These are phyloP conservation scores for Calycina marina DNA, from an alignment of 2,329 filamentous ascomycete genomes.

Conservation along the genomic window DNA sequence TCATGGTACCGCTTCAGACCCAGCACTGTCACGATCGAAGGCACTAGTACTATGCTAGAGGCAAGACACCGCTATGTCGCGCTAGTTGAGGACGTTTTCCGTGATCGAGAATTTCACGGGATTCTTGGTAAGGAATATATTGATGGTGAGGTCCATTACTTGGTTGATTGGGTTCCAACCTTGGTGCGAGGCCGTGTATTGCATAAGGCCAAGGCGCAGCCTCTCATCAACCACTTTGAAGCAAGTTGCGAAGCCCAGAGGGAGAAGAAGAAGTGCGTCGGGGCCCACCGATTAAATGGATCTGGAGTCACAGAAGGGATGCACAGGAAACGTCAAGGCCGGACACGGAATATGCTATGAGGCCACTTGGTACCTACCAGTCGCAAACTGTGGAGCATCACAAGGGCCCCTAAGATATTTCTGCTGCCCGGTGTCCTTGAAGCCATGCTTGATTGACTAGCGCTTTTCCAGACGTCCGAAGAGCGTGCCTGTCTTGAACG, in stretches of 20 bases:
- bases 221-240: conserved; percentile 2
- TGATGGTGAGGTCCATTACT: conserved; percentile 2
- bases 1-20: conserved; percentile 1
- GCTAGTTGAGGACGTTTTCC: conserved; percentile 1
- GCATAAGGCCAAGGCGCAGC: conserved; percentile 1
- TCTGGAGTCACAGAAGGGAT: background rate
- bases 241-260: conserved; percentile 1
- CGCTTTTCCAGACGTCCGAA: too few relatives aligned
- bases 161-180: conserved; percentile 3
- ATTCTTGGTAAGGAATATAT: conserved; percentile 3
- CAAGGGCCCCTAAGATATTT: too few relatives aligned
- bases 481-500: too few relatives aligned
- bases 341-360: background rate
- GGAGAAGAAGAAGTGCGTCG: background rate
- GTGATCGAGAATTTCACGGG: conserved; percentile 2
- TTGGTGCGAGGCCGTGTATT: conserved; percentile 1
- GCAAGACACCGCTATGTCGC: conserved; percentile 1
- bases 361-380: background rate
- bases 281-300: background rate
- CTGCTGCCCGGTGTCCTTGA: too few relatives aligned
- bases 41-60: conserved; percentile 1
- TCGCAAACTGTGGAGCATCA: too few relatives aligned
- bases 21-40: conserved; percentile 1
- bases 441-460: too few relatives aligned
- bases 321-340: background rate